Percentiles rank a stretch among this genome's conserved stretches.
phyloP scores from a whole-genome alignment of 306 rosid genomes.

The Echinosophora koreensis region DNA sequence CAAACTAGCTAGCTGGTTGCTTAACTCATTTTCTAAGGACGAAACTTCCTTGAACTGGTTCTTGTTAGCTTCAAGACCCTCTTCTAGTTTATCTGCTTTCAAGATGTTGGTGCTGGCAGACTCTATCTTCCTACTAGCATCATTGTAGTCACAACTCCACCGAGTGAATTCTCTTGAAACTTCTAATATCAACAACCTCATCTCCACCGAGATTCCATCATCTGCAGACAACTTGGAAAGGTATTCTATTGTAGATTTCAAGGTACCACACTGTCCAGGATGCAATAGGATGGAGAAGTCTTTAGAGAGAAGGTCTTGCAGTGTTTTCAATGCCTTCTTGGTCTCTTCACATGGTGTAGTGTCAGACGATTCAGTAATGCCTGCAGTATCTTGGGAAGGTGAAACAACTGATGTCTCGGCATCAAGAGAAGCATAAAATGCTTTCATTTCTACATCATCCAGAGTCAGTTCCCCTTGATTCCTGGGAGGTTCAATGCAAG shows the following conservation, averaged over 20 bases:
- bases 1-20: conserved; percentile 53
- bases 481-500: conserved; percentile 44
- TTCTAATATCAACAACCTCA: conserved; percentile 51
- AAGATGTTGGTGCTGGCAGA: conserved; percentile 49
- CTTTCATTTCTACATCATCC: conserved; percentile 60
- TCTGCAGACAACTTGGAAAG: conserved; percentile 49
- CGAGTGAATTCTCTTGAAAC: conserved; percentile 54
- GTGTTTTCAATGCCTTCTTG: conserved; percentile 52
- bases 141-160: conserved; percentile 53
- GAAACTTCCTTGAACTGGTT: conserved; percentile 54
- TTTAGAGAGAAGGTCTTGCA: conserved; percentile 51
- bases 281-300: conserved; percentile 53
- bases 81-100: conserved; percentile 60
- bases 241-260: conserved; percentile 52
- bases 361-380: conserved; percentile 36
- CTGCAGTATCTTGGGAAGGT: conserved; percentile 39
- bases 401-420: conserved; percentile 49
- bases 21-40: conserved; percentile 53
- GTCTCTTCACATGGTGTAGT: conserved; percentile 50
- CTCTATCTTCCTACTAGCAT: conserved; percentile 56
- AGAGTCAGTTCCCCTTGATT: conserved; percentile 48
- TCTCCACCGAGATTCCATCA: conserved; percentile 50
- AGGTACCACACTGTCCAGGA: conserved; percentile 39
- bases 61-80: conserved; percentile 57
- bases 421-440: conserved; percentile 61